Evolutionary conservation across 352 stramenopile genomes (phyloP).

Genomic region (Phytopythium montanum): DNA sequence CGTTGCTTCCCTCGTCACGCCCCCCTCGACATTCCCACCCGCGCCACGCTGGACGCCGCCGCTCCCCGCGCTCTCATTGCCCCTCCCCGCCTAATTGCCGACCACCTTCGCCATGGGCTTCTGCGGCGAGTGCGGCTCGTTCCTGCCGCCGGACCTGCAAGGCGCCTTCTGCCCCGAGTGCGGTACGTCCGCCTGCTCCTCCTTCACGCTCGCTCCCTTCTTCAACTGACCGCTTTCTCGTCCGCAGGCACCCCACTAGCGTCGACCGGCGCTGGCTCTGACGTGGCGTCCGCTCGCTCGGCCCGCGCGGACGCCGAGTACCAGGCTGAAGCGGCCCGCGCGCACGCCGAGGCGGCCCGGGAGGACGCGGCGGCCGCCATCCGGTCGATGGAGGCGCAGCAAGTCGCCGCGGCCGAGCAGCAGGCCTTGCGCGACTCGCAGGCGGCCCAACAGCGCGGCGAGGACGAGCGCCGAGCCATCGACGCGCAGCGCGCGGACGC

Average conservation of each 20-base stretch:
- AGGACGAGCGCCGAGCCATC: conserved; percentile 44
- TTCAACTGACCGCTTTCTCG: conserved; percentile 3
- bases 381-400: conserved; percentile 42
- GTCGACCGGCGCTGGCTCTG: too few species aligned
- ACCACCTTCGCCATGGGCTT: conserved; percentile 53
- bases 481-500: conserved; percentile 47
- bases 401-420: conserved; percentile 33
- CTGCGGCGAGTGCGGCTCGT: conserved; percentile 77
- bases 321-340: conserved; percentile 32
- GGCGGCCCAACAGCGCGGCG: conserved; percentile 47
- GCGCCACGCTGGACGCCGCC: too few species aligned
- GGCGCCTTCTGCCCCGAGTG: conserved; percentile 76
- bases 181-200: conserved; percentile 30
- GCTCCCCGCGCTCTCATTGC: too few species aligned
- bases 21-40: too few species aligned
- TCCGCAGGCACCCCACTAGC: neutral
- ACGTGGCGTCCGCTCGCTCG: conserved; percentile 20
- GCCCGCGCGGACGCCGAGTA: conserved; percentile 51
- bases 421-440: conserved; percentile 27
- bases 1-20: too few species aligned
- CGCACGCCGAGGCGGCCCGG: conserved; percentile 36
- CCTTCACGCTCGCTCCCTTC: too few species aligned
- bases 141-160: conserved; percentile 47
- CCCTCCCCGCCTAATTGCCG: too few species aligned
- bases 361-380: conserved; percentile 43